Evolutionary conservation across 2,329 filamentous ascomycete genomes (phyloP).

Genomic region (Neonectria coccinea): DNA sequence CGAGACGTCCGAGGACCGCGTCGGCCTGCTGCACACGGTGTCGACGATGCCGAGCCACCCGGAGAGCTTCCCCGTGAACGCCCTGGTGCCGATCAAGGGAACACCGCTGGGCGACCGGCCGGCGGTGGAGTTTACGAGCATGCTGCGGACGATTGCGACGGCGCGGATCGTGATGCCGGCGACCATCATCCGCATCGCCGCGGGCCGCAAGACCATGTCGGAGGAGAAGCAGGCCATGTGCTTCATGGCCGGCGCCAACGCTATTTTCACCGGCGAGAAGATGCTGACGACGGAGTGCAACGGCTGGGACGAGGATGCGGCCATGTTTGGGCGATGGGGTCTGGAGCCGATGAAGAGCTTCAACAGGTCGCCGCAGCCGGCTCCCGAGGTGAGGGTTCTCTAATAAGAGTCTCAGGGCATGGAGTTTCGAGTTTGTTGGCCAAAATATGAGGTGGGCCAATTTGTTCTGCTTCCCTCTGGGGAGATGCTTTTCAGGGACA

Average conservation of each 20-base stretch:
- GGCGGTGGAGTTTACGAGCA: slow-evolving; percentile 79
- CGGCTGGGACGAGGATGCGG: slow-evolving; percentile 88
- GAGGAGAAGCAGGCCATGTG: slow-evolving; percentile 92
- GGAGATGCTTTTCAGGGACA: neutral
- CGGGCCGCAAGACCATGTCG: slow-evolving; percentile 83
- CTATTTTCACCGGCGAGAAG: slow-evolving; percentile 95
- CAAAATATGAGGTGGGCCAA: neutral
- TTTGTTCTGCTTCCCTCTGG: neutral
- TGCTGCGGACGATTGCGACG: slow-evolving; percentile 86
- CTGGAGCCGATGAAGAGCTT: slow-evolving; percentile 78
- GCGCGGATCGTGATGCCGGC: slow-evolving; percentile 85
- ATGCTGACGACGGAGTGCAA: slow-evolving; percentile 95
- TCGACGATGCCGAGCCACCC: slow-evolving; percentile 84
- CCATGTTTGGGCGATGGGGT: slow-evolving; percentile 87
- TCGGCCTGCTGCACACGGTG: slow-evolving; percentile 86
- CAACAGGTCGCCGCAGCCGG: slow-evolving; percentile 49
- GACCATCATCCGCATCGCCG: slow-evolving; percentile 88
- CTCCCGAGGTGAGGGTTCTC: slow-evolving; percentile 43
- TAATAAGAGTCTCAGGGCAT: slow-evolving; percentile 29
- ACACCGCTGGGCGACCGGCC: slow-evolving; percentile 83
- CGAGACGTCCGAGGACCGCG: slow-evolving; percentile 81
- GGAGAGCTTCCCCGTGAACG: slow-evolving; percentile 92
- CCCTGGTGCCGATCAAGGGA: slow-evolving; percentile 89
- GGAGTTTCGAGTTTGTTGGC: neutral
- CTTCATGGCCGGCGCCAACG: slow-evolving; percentile 92